phyloP scores from a whole-genome alignment of 345 rosid genomes.

The Anastatica hierochuntica region DNA sequence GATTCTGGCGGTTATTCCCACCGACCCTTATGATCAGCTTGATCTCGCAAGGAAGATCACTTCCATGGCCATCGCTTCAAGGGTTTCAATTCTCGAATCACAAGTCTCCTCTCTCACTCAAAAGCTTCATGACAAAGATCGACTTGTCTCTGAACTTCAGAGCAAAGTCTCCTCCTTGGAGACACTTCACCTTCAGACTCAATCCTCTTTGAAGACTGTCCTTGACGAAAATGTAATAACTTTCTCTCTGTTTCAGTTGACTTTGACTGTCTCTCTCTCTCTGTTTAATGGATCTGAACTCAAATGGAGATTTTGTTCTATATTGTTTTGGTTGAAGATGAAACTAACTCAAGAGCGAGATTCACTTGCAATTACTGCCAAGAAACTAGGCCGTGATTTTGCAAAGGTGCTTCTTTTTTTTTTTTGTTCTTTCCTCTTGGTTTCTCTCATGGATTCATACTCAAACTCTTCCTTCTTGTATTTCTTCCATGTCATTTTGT shows the following conservation, averaged over 20 bases:
- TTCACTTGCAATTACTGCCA: conserved; percentile 56
- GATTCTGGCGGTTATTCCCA: conserved; percentile 68
- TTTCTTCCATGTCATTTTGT: not conserved
- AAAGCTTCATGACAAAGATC: conserved; percentile 57
- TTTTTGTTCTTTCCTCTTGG: not conserved
- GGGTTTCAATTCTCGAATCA: conserved; percentile 74
- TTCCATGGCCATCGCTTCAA: conserved; percentile 88
- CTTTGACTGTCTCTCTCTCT: no score
- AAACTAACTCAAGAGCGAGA: conserved; percentile 70
- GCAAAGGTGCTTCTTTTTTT: conserved; percentile 36
- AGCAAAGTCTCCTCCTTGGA: conserved; percentile 42
- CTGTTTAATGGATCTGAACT: not conserved
- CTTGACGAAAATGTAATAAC: conserved; percentile 60
- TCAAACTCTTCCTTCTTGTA: not conserved
- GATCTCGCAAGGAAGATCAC: conserved; percentile 97
- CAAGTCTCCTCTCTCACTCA: conserved; percentile 46
- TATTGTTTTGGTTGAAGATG: conserved; percentile 32
- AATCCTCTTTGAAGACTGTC: conserved; percentile 40
- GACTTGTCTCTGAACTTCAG: conserved; percentile 45
- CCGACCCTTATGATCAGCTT: conserved; percentile 85
- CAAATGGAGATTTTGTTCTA: not conserved
- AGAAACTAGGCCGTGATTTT: conserved; percentile 78
- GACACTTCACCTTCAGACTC: conserved; percentile 42
- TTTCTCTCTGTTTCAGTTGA: not conserved
- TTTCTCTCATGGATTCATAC: not conserved